phyloP scores from a whole-genome alignment of 2,329 filamentous ascomycete species.

The Escovopsis sp. region DNA sequence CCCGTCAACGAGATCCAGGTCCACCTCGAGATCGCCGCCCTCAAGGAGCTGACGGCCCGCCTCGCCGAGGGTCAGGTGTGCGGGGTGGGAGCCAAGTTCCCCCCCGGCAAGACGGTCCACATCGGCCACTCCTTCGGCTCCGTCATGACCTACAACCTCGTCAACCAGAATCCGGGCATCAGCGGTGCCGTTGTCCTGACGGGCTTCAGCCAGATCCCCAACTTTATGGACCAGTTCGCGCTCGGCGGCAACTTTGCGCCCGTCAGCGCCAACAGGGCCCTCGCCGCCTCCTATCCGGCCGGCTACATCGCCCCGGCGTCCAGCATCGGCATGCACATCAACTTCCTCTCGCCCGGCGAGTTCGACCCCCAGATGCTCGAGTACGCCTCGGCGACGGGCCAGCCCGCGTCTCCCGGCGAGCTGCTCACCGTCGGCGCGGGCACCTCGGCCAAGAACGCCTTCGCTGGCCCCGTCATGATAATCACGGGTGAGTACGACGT shows the following conservation, averaged over 20 bases:
- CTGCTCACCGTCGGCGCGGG: constrained; percentile 37
- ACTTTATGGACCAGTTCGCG: constrained; percentile 28
- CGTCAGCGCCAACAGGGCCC: constrained; percentile 18
- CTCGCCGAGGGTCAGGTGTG: constrained; percentile 31
- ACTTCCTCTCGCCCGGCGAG: constrained; percentile 35
- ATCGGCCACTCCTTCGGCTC: constrained; percentile 52
- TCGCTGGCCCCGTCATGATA: constrained; percentile 40
- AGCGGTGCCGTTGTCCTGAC: constrained; percentile 46
- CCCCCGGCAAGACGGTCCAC: constrained; percentile 33
- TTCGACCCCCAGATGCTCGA: constrained; percentile 41
- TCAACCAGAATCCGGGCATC: constrained; percentile 33
- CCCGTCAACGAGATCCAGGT: constrained; percentile 45
- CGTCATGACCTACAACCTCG: constrained; percentile 39
- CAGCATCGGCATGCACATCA: constrained; percentile 33
- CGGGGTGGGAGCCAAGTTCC: constrained; percentile 20
- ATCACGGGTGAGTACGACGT: constrained; percentile 41
- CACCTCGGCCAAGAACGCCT: constrained; percentile 20
- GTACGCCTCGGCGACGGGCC: constrained; percentile 29
- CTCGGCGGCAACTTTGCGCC: constrained; percentile 32
- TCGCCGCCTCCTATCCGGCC: constrained; percentile 21
- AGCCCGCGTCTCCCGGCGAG: constrained; percentile 44
- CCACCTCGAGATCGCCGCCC: constrained; percentile 41
- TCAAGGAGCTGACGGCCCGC: constrained; percentile 35
- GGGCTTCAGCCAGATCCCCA: constrained; percentile 37
- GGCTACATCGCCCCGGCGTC: constrained; percentile 39